These are phyloP conservation scores for Aspergillus sp. DNA, from an alignment of 2,329 filamentous ascomycete genomes.

Conservation along the genomic window DNA sequence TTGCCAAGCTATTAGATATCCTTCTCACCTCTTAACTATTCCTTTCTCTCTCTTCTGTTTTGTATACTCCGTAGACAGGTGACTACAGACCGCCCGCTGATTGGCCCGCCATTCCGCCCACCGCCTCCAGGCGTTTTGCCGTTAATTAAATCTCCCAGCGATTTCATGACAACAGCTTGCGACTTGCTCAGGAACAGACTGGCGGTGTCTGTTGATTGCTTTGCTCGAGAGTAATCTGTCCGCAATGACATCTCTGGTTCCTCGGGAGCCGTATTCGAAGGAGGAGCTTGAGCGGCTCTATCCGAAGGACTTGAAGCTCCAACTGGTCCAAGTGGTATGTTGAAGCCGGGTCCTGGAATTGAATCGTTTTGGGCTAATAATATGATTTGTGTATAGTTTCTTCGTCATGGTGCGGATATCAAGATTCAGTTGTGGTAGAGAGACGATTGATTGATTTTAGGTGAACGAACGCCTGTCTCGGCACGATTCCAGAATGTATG, in stretches of 20 bases:
- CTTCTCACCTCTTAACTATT: neutral
- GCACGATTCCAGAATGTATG: constrained; percentile 73
- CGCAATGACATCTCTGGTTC: constrained; percentile 68
- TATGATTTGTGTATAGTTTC: constrained; percentile 38
- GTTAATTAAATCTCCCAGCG: too few relatives aligned
- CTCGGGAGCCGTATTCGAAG: constrained; percentile 66
- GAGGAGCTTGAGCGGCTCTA: constrained; percentile 77
- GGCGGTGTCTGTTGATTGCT: too few relatives aligned
- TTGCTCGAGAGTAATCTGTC: too few relatives aligned
- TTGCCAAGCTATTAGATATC: too few relatives aligned
- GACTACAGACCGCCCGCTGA: neutral
- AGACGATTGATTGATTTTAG: constrained; percentile 23
- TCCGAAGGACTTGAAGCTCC: constrained; percentile 68
- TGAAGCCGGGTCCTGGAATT: neutral
- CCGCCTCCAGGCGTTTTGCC: neutral
- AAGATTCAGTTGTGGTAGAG: neutral
- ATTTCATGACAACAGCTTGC: too few relatives aligned
- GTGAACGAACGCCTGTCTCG: constrained; percentile 73
- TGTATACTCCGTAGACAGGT: neutral
- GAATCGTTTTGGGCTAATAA: constrained; percentile 9
- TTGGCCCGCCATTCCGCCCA: neutral
- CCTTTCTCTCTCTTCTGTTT: neutral
- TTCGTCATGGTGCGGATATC: constrained; percentile 59
- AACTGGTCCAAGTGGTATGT: constrained; percentile 74
- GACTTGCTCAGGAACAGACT: too few relatives aligned